Evolutionary conservation across 1,139 yeast species (phyloP), one percentile per base, ranked within the genome.

Genomic region (Taphrina wiesneri): DNA sequence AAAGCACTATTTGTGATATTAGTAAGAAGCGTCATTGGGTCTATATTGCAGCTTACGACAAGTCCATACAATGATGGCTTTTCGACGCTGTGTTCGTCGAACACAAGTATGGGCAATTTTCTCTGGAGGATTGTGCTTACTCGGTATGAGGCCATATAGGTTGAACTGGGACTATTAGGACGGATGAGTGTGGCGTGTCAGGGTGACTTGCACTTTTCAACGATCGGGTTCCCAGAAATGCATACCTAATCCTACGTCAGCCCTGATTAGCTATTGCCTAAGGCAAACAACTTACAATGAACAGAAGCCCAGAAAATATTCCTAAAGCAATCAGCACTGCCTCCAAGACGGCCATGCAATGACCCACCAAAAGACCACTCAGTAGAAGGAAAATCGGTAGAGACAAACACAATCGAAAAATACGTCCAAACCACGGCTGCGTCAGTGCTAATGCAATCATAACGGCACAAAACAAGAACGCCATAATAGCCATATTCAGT

Each of bases 361-460:
- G 21, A 25, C 39, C 5, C 19, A 49, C 54, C 36, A 26, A 21
- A 7, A 34, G 41, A 11, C 56, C 56, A 21, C 39, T 32, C 17
- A 52, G 30, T 2, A 21, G 1, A 2, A 30, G 28, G 25, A 34
- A 26, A 15, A 52, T 32, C 15, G 56, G 56, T 15, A 32, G 15
- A 32, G n/a, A 19, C 1, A 52, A 45, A 30, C 23, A 52, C 3
- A 52, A 6, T n/a, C 56, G 32, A 34, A 32, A 52, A 19, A 9
- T 26, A 9, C 56, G 32, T 3, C 26, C 25, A n/a, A 19, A 52
- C 56, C 56, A 52, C 28, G 56, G 36, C 43, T 52, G 56, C 21
- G 56, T 52, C 25, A 52, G n/a, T 21, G 56, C 56, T 5, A 52
- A 2, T 2, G 56, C 28, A 2, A 52, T 34, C 41, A 30, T 23